A percentile compares a stretch with the other conserved stretches of the same genome.
Conservation (phyloP, 305 asterid genomes). For the Solanum aculeatissimum region DNA sequence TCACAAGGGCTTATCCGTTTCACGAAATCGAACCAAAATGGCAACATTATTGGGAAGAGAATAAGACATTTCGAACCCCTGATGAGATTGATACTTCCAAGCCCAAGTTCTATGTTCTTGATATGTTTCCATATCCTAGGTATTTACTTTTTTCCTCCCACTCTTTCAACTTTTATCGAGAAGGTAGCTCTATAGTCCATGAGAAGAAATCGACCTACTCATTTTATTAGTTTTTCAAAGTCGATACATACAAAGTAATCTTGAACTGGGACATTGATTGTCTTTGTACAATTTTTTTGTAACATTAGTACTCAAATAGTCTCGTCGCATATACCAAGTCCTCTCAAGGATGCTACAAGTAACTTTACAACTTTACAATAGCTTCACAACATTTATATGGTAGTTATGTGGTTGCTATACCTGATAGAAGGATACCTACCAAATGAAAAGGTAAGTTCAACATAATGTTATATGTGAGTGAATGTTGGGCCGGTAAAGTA, state of each 20-base stretch:
- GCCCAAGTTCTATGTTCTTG: constrained; percentile 93
- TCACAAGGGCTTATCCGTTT: constrained; percentile 75
- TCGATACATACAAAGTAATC: background rate
- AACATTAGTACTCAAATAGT: background rate
- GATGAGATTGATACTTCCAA: constrained; percentile 83
- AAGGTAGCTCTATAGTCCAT: background rate
- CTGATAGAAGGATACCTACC: background rate
- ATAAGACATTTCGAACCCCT: constrained; percentile 75
- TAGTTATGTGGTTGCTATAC: background rate
- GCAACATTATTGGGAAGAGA: constrained; percentile 84
- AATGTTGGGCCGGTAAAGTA: background rate
- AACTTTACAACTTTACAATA: too few relatives aligned
- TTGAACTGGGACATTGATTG: background rate
- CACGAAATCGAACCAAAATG: constrained; percentile 81
- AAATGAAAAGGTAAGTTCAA: background rate
- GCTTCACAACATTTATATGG: too few relatives aligned
- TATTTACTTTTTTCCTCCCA: background rate
- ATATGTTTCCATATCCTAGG: constrained; percentile 99
- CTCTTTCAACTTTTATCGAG: background rate
- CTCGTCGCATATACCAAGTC: too few relatives aligned
- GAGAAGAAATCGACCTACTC: background rate
- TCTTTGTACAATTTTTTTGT: background rate
- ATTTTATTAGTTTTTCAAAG: background rate
- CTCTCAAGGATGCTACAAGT: too few relatives aligned
- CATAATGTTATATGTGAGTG: background rate